Evolutionary conservation across 1,284 basidiomycete genomes (phyloP), one percentile per base, ranked within the genome.

Genomic region (Apiotrichum veenhuisii): DNA sequence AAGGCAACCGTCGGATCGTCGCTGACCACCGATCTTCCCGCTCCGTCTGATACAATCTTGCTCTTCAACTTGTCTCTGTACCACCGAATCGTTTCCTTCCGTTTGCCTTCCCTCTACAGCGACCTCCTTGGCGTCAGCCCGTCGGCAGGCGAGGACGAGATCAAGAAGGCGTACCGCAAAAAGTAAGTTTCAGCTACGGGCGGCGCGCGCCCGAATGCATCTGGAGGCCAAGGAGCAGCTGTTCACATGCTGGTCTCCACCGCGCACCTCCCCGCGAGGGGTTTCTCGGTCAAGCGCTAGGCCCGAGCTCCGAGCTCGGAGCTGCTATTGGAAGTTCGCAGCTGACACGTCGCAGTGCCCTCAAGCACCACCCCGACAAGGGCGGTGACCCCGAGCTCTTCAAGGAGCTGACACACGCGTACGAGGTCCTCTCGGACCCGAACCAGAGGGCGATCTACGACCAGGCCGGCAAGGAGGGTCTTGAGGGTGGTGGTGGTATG

Each of bases 401-500:
- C 88, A 98, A 98, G 77, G 91, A 96, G 75, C 87, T 98, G 58
- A 95, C 94, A 17, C 89, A 95, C 80, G 91, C 89, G 56, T 99
- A 98, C 74, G 93, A 98, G 80, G 81, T 97, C 50, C 82, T 99
- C 18, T 92, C 93, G 37, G 95, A 98, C 75, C 75, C 86, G 18
- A 85, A 94, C 69, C 94, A 91, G 75, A 85, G 91, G 59, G 80
- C 79, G 57, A 76, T 91, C 63, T 98, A 99, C 72, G 95, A 99
- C 82, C 80, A 88, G 59, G 87, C 88, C 61, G 96, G 96, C 66
- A 93, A 97, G 78, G 91, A 92, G 62, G 96, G 94, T 49, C 79
- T 98, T 83, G 85, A 73, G 88, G 91, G 77, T 80, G 87, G 78
- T 80, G 87, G 78, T 58, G 92, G 92, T 59, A 88, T 89, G 45